These are phyloP conservation scores for Mycosphaerella arachidis DNA, from an alignment of 2,329 filamentous ascomycete species.

Conservation along the genomic window DNA sequence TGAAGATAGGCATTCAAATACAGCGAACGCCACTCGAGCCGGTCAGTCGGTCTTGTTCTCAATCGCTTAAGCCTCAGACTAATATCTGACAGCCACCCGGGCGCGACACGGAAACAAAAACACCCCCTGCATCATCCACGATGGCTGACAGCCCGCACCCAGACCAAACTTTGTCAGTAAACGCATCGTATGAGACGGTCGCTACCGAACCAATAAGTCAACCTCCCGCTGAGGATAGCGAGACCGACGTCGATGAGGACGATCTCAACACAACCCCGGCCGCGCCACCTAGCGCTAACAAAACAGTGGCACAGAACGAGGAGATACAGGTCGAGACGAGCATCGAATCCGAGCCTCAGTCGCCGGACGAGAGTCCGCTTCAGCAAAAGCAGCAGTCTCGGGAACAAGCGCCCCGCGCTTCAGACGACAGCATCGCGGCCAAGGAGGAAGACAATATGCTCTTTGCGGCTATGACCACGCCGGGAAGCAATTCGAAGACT, in stretches of 20 bases:
- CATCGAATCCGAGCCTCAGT: not conserved
- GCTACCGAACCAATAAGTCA: not conserved
- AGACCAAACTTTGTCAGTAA: not conserved
- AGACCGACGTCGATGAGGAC: not conserved
- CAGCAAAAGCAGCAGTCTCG: not conserved
- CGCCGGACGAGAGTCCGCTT: not conserved
- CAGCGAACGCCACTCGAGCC: not conserved
- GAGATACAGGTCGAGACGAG: not conserved
- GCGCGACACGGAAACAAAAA: not conserved
- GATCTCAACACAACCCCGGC: not conserved
- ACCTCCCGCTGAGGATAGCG: not conserved
- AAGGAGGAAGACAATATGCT: not conserved
- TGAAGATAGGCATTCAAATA: not conserved
- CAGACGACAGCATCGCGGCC: not conserved
- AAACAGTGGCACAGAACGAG: not conserved
- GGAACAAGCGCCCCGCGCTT: not conserved
- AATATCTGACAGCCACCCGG: not conserved
- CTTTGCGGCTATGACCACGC: not conserved
- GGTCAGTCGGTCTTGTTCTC: not conserved
- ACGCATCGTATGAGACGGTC: not conserved
- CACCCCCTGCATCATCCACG: not conserved
- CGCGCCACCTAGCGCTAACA: not conserved
- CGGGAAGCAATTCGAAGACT: not conserved
- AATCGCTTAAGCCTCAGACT: not conserved
- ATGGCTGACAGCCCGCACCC: not conserved